Base-by-base conservation (phyloP, 2,329 filamentous ascomycete genomes). In the Epichloe gansuensis region DNA sequence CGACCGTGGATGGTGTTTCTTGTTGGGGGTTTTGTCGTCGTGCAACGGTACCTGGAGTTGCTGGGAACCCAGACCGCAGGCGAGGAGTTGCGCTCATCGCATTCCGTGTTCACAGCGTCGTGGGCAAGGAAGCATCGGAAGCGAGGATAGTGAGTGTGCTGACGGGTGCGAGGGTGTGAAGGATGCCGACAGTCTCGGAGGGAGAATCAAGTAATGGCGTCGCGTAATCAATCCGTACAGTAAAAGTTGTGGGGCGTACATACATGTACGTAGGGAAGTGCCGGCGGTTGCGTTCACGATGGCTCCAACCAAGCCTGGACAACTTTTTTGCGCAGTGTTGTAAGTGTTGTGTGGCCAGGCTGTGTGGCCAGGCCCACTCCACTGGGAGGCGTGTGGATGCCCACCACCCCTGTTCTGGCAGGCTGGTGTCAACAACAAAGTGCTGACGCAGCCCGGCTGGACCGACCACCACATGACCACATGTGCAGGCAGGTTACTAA, bases 71-170 rank as follows among this genome's bases (percentile, higher is more conserved):
- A 77, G 86, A 89, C 74, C 85, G 82, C 74, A 89, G 76, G 73
- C 83, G 85, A 71, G 85, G 88, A 74, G 87, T 93, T 69, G 76
- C 79, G 80, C 82, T 88, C 88, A 91, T 91, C 72, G 81, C 82
- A 85, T 85, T 69, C 71, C 73, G 73, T 64, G 64, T 62, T 63
- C 41, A 53, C 56, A 31, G 54, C 48, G 25, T 31, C 34, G 44
- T 17, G 38, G 44, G 42, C 48, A 34, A 46, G 25, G 38, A 39
- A 56, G 50, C 56, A 57, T 54, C 46, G 54, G 45, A 42, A n/a
- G 23, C n/a, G 35, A 9, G 17, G 37, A 11, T 42, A n/a, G 48
- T n/a, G 13, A 35, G n/a, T 5, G 35, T 12, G 28, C 17, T 37
- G 13, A 5, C 37, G 17, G 17, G 17, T 17, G 17, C 2, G 17